Base-by-base conservation (phyloP, 2,329 filamentous ascomycete genomes). In the Aureobasidium sp. region DNA sequence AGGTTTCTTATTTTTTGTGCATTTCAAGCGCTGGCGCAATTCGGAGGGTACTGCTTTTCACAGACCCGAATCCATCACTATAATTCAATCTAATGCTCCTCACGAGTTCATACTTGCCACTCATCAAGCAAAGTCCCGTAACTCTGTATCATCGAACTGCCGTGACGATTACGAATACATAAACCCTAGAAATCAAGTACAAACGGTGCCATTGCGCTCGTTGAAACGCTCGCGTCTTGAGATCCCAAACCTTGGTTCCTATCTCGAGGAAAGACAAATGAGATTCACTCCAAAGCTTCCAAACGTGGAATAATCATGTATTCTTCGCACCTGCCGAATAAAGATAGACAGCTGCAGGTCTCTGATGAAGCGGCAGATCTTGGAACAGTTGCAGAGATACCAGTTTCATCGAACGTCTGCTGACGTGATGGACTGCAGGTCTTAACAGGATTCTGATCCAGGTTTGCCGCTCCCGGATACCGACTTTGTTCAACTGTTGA, bases 1-100 rank as follows among this genome's bases (percentile, higher is more conserved):
- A 10, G 39, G 30, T 8, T 36, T 29, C 11, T n/a, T 58, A 32
- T 16, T 27, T 58, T 58, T 39, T 44, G 21, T 45, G 13, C 14
- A 45, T 57, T 36, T 48, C 42, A 30, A 58, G 54, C 54, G 54
- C 42, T 30, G 54, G 54, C 54, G 54, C 42, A 25, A 27, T 58
- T 8, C 7, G n/a, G 32, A 27, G 42, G 13, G 16, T 32, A 39
- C 42, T 37, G 32, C 5, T 29, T 45, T 21, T 42, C 27, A n/a
- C 21, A 54, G 34, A 39, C 16, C 21, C 11, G 11, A 42, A n/a
- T 30, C 39, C 29, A 34, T 36, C 21, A 45, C 11, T 10, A 25
- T 29, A 36, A 44, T 27, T 21, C 10, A 29, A n/a, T 32, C 32
- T 45, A 45, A 34, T 44, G 29, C n/a, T 48, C 27, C 37, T 54